Conservation (phyloP, 495 filamentous ascomycete genomes). For the Penicillium ucsense region DNA sequence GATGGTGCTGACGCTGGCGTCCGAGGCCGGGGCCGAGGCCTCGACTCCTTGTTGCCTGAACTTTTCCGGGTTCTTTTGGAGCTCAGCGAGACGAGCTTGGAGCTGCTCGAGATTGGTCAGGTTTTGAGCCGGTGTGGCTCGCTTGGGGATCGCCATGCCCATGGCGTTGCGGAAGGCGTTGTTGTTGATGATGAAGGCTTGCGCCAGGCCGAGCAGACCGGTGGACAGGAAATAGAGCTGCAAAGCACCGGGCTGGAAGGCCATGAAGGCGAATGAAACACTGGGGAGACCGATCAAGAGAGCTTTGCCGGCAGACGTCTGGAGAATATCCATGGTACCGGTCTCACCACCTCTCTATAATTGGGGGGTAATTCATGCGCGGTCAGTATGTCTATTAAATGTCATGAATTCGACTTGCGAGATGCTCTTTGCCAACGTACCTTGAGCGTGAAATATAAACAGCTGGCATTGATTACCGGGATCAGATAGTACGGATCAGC, state of each 20-base stretch:
- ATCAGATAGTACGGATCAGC: conserved; percentile 67
- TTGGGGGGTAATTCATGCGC: no score
- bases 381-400: no score
- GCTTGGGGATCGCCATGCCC: conserved; percentile 15
- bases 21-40: not conserved
- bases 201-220: conserved; percentile 44
- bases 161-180: conserved; percentile 16
- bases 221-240: conserved; percentile 63
- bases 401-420: no score
- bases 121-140: not conserved
- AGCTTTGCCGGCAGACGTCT: conserved; percentile 29
- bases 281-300: conserved; percentile 51
- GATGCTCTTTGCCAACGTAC: conserved; percentile 28
- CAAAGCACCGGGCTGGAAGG: conserved; percentile 54
- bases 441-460: conserved; percentile 46
- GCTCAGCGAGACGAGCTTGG: conserved; percentile 2
- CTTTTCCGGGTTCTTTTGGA: conserved; percentile 2
- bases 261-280: conserved; percentile 51
- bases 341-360: conserved; percentile 45
- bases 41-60: not conserved
- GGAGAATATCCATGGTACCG: conserved; percentile 21
- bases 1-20: conserved; percentile 3
- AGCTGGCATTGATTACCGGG: conserved; percentile 43
- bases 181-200: conserved; percentile 42
- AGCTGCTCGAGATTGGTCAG: not conserved